Conservation (phyloP, 495 filamentous ascomycete genomes). For the Staphylotrichum tortipilum region DNA sequence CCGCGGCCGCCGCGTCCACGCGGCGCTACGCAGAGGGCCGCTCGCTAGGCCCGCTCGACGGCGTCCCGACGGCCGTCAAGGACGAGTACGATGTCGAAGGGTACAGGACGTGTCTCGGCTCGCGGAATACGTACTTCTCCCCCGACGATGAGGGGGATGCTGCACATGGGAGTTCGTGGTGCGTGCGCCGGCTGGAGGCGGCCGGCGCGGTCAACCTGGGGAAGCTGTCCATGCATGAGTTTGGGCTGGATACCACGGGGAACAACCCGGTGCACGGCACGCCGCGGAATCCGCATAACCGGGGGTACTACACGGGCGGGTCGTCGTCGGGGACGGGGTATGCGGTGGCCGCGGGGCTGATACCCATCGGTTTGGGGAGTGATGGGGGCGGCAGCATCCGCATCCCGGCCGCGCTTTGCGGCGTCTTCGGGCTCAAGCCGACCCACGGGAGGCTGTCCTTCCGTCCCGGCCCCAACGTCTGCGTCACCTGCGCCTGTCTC, state of each 20-base stretch:
- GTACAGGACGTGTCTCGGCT: conserved; percentile 58
- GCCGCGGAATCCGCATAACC: conserved; percentile 68
- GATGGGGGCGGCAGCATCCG: conserved; percentile 80
- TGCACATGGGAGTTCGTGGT: conserved; percentile 50
- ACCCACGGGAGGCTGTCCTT: conserved; percentile 62
- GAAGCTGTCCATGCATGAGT: conserved; percentile 79
- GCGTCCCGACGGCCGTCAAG: conserved; percentile 51
- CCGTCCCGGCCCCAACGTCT: conserved; percentile 51
- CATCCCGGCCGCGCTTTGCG: conserved; percentile 69
- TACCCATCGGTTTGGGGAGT: conserved; percentile 71
- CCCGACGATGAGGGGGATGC: too few species aligned
- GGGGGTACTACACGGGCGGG: conserved; percentile 69
- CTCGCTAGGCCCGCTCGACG: conserved; percentile 60
- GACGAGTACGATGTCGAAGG: conserved; percentile 63
- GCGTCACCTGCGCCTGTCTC: conserved; percentile 50
- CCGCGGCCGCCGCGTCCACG: conserved; percentile 58
- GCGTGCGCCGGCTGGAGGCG: conserved; percentile 60
- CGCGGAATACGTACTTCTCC: conserved; percentile 31
- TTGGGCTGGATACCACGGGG: conserved; percentile 71
- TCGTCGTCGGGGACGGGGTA: conserved; percentile 76
- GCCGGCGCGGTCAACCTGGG: conserved; percentile 69
- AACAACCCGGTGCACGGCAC: conserved; percentile 76
- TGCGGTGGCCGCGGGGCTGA: conserved; percentile 59
- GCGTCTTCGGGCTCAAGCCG: conserved; percentile 76
- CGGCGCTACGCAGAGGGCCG: conserved; percentile 53